Conservation (phyloP, 257 asterid genomes). For the Jacaranda mimosifolia region DNA sequence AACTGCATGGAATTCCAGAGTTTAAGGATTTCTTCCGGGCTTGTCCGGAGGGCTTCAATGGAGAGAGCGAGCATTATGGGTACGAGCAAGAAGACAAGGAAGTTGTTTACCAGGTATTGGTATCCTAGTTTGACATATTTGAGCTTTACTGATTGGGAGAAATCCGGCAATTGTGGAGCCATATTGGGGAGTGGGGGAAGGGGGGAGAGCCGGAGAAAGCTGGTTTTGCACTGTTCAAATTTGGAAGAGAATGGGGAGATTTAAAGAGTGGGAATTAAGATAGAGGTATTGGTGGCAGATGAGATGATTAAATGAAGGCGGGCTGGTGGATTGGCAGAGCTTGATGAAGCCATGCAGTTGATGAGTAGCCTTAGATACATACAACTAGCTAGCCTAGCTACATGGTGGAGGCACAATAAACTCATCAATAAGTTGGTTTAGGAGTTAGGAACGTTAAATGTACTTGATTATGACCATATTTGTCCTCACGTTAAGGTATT, state of each 20-base stretch:
- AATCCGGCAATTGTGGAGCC: conserved; percentile 40
- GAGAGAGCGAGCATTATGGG: conserved; percentile 41
- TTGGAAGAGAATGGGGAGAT: conserved; percentile 6
- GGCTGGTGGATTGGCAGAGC: neutral
- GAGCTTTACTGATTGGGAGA: conserved; percentile 44
- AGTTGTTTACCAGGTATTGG: conserved; percentile 55
- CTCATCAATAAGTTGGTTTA: too few species aligned
- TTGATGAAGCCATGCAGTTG: neutral
- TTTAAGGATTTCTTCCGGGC: conserved; percentile 35
- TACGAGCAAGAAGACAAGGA: conserved; percentile 43
- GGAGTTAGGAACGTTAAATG: too few species aligned
- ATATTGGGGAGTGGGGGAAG: neutral
- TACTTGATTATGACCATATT: too few species aligned
- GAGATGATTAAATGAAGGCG: conserved; percentile 25
- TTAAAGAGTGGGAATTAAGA: neutral
- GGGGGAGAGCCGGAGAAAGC: neutral
- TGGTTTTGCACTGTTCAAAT: neutral
- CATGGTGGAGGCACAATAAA: too few species aligned
- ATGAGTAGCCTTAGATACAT: too few species aligned
- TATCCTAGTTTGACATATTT: conserved; percentile 49
- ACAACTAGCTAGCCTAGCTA: too few species aligned
- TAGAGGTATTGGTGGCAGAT: conserved; percentile 40
- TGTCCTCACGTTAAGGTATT: too few species aligned
- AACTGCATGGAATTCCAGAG: conserved; percentile 43
- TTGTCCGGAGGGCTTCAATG: conserved; percentile 31